Evolutionary conservation across 1,284 basidiomycete species (phyloP).

Genomic region (Moesziomyces aphidis): DNA sequence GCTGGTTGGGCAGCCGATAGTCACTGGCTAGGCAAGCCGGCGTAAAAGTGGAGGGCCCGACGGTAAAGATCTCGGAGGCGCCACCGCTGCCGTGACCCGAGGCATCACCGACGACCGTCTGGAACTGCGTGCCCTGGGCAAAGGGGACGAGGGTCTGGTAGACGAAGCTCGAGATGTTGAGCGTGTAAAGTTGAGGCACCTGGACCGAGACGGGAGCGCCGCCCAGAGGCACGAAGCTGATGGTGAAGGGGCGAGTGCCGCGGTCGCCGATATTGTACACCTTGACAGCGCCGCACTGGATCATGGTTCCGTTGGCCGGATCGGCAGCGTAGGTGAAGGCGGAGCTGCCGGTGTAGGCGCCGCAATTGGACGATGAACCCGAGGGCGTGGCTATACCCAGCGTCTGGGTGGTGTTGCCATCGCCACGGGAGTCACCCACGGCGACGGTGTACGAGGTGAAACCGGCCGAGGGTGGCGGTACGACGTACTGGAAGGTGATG

Average conservation of each 20-base stretch:
- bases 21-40: constrained; percentile 22
- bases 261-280: constrained; percentile 52
- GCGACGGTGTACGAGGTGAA: constrained; percentile 43
- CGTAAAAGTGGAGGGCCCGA: constrained; percentile 14
- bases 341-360: constrained; percentile 36
- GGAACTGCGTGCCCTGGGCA: constrained; percentile 44
- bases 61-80: constrained; percentile 40
- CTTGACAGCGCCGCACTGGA: constrained; percentile 44
- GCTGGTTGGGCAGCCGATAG: constrained; percentile 19
- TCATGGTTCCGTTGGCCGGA: constrained; percentile 31
- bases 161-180: constrained; percentile 46
- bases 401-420: constrained; percentile 46
- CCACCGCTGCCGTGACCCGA: constrained; percentile 49
- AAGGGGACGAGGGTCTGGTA: constrained; percentile 42
- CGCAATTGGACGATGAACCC: constrained; percentile 20
- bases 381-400: constrained; percentile 31
- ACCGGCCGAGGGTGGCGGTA: constrained; percentile 35
- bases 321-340: constrained; percentile 48
- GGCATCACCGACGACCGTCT: constrained; percentile 47
- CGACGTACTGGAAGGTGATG: constrained; percentile 52
- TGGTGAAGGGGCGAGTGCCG: constrained; percentile 52
- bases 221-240: constrained; percentile 46
- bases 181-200: constrained; percentile 34
- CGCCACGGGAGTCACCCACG: constrained; percentile 42
- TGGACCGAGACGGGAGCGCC: constrained; percentile 37